These are phyloP conservation scores for Gamsiella multidivaricata DNA, from an alignment of 192 early-diverging fungal species.

Conservation along the genomic window DNA sequence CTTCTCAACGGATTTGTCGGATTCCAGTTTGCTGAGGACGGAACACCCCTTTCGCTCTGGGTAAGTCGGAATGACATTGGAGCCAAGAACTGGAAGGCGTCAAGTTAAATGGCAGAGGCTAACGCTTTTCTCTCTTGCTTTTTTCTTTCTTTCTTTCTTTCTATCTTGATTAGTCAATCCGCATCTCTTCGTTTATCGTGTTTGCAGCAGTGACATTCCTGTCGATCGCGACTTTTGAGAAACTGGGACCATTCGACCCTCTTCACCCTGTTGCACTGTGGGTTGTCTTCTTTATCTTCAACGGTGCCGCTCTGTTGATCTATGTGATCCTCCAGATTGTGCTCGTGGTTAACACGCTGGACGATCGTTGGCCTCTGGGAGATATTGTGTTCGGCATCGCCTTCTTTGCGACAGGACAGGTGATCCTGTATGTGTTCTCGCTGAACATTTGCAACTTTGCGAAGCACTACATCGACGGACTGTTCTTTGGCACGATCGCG, in stretches of 20 bases:
- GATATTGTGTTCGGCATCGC: slow-evolving; percentile 83
- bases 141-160: neutral
- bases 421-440: slow-evolving; percentile 78
- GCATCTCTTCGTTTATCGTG: slow-evolving; percentile 77
- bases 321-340: slow-evolving; percentile 87
- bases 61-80: slow-evolving; percentile 58
- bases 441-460: slow-evolving; percentile 77
- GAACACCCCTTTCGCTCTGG: slow-evolving; percentile 88
- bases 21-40: slow-evolving; percentile 92
- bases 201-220: slow-evolving; percentile 74
- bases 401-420: slow-evolving; percentile 82
- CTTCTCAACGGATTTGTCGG: slow-evolving; percentile 90
- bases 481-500: slow-evolving; percentile 88
- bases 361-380: slow-evolving; percentile 89
- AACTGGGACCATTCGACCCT: slow-evolving; percentile 64
- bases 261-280: slow-evolving; percentile 71
- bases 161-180: slow-evolving; percentile 70
- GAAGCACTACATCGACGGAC: slow-evolving; percentile 90
- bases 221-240: slow-evolving; percentile 74
- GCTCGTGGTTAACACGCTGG: slow-evolving; percentile 84
- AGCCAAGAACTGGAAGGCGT: neutral
- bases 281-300: slow-evolving; percentile 80
- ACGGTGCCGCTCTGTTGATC: slow-evolving; percentile 74
- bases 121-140: too few relatives aligned
- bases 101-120: too few relatives aligned